Base-by-base conservation (phyloP, 352 stramenopile genomes). In the Phytophthora pistaciae region DNA sequence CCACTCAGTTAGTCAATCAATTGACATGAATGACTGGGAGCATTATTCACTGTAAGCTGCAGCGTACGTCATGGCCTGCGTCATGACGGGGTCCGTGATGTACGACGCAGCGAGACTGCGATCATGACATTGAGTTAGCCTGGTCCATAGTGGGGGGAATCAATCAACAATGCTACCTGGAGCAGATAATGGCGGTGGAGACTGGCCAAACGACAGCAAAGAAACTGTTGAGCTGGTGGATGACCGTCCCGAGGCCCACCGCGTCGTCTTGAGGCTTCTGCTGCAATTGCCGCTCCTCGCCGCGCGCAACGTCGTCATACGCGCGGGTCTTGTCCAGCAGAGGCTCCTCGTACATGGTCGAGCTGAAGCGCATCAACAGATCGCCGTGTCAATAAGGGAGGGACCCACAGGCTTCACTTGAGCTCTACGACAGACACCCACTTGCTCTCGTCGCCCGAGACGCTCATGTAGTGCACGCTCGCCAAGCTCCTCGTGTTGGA, bases 141-240 rank as follows among this genome's bases (percentile, higher is more conserved):
- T 44, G 18, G 16, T 44, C 25, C 36, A 18, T 42, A 42, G 36
- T 42, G 36, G 9, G 25, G 25, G 25, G 25, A 5, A 29, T 29
- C 25, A 29, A 42, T 13, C 31, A 13, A 36, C 9, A 42, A 16
- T 42, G 36, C 10, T 55, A 92, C 88, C 79, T 91, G 8, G 88
- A 79, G 23, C 90, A 68, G 8, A 93, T 59, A 75, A 96, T 96
- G 18, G 88, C 86, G 65, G 87, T 79, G 14, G 73, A 80, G 20
- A 96, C 88, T 4, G 88, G 90, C 79, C 87, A 91, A 3, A 94
- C 16, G 58, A 94, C 80, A 13, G 87, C 87, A 25, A 90, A 90
- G 60, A 92, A 92, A 64, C 84, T 88, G 53, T 92, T 91, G 67
- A 94, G 82, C 65, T 92, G 84, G 31, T 77, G 83, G 56, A 91